phyloP scores from a whole-genome alignment of 2,329 filamentous ascomycete genomes.

The Cadophora sp. region DNA sequence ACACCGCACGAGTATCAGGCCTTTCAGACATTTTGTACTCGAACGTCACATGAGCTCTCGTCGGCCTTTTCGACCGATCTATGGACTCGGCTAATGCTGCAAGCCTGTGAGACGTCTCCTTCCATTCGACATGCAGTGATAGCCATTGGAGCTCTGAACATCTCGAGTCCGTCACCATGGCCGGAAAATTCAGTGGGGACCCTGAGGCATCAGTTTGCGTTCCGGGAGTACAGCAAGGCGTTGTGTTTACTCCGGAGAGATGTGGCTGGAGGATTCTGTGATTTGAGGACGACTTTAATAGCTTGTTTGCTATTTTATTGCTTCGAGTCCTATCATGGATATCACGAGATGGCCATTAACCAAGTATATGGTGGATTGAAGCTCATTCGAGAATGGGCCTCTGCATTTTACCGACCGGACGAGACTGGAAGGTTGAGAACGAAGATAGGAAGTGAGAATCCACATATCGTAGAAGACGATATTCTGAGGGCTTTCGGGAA shows the following conservation, averaged over 20 bases:
- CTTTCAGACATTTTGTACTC: slow-evolving; percentile 31
- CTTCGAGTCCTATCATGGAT: slow-evolving; percentile 34
- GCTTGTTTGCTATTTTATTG: slow-evolving; percentile 35
- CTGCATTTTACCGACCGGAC: slow-evolving; percentile 23
- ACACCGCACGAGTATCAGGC: slow-evolving; percentile 29
- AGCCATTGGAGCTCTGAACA: slow-evolving; percentile 28
- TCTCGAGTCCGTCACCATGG: slow-evolving; percentile 19
- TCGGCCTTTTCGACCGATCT: slow-evolving; percentile 22
- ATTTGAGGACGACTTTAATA: slow-evolving; percentile 32
- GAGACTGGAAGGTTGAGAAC: slow-evolving; percentile 15
- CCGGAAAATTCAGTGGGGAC: slow-evolving; percentile 32
- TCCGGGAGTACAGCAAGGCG: slow-evolving; percentile 35
- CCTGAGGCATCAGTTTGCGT: slow-evolving; percentile 32
- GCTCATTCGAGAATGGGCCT: slow-evolving; percentile 32
- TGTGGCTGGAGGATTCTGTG: slow-evolving; percentile 29
- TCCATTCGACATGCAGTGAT: slow-evolving; percentile 32
- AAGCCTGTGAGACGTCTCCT: slow-evolving; percentile 31
- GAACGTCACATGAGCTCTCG: slow-evolving; percentile 29
- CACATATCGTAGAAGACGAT: slow-evolving; percentile 28
- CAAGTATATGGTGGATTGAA: slow-evolving; percentile 31
- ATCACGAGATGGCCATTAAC: slow-evolving; percentile 27
- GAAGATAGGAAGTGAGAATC: slow-evolving; percentile 25
- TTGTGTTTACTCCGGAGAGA: slow-evolving; percentile 31
- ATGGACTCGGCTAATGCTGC: slow-evolving; percentile 31
- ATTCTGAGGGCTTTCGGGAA: slow-evolving; percentile 31